Conservation (phyloP, 2,329 filamentous ascomycete species). For the Leptographium radiaticola region DNA sequence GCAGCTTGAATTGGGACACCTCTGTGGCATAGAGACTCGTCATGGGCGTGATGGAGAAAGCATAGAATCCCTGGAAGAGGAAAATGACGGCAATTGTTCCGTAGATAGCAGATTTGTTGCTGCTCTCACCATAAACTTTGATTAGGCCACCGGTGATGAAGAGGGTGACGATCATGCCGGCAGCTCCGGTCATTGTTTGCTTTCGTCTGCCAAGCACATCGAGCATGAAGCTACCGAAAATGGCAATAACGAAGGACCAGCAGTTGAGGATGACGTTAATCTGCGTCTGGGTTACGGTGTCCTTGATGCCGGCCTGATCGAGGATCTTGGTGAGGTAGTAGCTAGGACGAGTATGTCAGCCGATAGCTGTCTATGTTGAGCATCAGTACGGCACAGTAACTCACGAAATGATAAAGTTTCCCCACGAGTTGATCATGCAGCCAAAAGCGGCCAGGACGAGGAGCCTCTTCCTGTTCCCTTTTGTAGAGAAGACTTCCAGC, state of each 20-base stretch:
- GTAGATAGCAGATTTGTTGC: slow-evolving; percentile 18
- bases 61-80: slow-evolving; percentile 37
- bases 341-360: background rate
- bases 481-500: background rate
- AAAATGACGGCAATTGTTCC: slow-evolving; percentile 35
- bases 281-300: slow-evolving; percentile 27
- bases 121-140: slow-evolving; percentile 23
- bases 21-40: slow-evolving; percentile 34
- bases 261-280: slow-evolving; percentile 38
- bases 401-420: background rate
- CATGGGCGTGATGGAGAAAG: slow-evolving; percentile 35
- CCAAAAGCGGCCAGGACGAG: background rate
- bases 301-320: slow-evolving; percentile 30
- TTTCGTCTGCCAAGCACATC: background rate
- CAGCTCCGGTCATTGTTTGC: background rate
- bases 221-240: slow-evolving; percentile 24
- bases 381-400: background rate
- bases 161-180: slow-evolving; percentile 23
- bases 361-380: background rate
- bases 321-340: slow-evolving; percentile 30
- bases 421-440: background rate
- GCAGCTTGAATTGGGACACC: slow-evolving; percentile 25
- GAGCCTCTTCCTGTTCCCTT: background rate
- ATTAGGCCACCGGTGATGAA: slow-evolving; percentile 38
- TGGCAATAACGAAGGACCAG: slow-evolving; percentile 29